Conservation (phyloP, 192 early-diverging fungal genomes). For the Mortierella antarctica region DNA sequence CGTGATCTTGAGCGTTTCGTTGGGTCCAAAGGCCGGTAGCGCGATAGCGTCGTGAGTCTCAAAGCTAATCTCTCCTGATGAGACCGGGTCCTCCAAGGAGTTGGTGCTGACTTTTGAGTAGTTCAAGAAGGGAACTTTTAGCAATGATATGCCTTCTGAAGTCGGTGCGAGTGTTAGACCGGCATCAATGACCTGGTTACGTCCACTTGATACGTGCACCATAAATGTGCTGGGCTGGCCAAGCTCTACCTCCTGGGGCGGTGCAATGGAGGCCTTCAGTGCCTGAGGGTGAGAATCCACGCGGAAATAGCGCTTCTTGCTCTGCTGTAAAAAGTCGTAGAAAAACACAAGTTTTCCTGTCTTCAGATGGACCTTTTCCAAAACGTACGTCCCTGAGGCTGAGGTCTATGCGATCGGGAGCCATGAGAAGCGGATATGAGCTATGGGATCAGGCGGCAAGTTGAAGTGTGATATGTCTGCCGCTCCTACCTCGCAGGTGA, state of each 20-base stretch:
- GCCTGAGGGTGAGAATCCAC: conserved; percentile 58
- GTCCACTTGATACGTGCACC: conserved; percentile 44
- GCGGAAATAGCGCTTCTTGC: conserved; percentile 60
- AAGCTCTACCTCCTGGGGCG: conserved; percentile 46
- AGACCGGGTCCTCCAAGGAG: neutral
- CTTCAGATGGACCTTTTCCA: conserved; percentile 61
- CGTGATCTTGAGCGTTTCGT: conserved; percentile 30
- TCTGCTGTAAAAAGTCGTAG: conserved; percentile 63
- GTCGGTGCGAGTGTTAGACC: conserved; percentile 27
- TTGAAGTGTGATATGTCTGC: too few relatives aligned
- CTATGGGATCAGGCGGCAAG: too few relatives aligned
- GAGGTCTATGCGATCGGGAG: conserved; percentile 51
- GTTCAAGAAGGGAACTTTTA: conserved; percentile 10
- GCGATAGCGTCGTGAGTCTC: conserved; percentile 27
- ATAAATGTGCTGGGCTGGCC: conserved; percentile 51
- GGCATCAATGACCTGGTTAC: conserved; percentile 42
- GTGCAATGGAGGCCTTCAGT: conserved; percentile 47
- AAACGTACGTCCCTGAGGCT: conserved; percentile 69
- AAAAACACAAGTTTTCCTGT: conserved; percentile 70
- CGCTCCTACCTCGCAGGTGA: conserved; percentile 61
- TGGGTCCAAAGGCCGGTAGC: conserved; percentile 38
- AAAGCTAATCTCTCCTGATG: conserved; percentile 18
- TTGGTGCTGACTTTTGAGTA: conserved; percentile 21
- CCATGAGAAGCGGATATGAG: neutral
- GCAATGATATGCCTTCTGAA: conserved; percentile 35